These are phyloP conservation scores for Coleophoma crateriformis DNA, from an alignment of 2,329 filamentous ascomycete species.

Conservation along the genomic window DNA sequence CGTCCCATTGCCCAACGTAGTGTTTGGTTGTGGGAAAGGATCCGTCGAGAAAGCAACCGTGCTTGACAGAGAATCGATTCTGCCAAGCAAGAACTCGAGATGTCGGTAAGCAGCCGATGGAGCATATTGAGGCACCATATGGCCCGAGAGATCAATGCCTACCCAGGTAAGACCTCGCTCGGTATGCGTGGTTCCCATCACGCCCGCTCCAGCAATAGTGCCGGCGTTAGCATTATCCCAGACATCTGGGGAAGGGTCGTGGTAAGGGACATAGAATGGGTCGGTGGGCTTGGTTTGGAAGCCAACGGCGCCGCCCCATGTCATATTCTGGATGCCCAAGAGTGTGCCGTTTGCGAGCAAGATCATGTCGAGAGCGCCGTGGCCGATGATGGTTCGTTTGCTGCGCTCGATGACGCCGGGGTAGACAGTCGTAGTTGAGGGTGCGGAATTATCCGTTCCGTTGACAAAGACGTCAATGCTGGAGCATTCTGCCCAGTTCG, in stretches of 20 bases:
- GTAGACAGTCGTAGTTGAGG: slow-evolving; percentile 51
- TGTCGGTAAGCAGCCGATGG: slow-evolving; percentile 65
- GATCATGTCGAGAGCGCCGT: slow-evolving; percentile 57
- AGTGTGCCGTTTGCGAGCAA: slow-evolving; percentile 56
- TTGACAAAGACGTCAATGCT: slow-evolving; percentile 37
- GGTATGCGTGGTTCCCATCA: slow-evolving; percentile 64
- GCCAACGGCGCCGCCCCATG: slow-evolving; percentile 56
- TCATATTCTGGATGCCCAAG: slow-evolving; percentile 63
- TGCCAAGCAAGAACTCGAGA: slow-evolving; percentile 69
- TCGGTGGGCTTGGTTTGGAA: slow-evolving; percentile 41
- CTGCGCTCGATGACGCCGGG: slow-evolving; percentile 69
- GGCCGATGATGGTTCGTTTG: slow-evolving; percentile 67
- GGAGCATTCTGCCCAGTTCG: slow-evolving; percentile 51
- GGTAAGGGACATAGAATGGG: slow-evolving; percentile 37
- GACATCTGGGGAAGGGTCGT: slow-evolving; percentile 52
- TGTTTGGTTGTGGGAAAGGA: slow-evolving; percentile 7
- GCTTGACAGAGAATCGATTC: slow-evolving; percentile 50
- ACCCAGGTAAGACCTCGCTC: slow-evolving; percentile 74
- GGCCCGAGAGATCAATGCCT: slow-evolving; percentile 57
- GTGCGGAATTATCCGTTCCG: slow-evolving; percentile 45
- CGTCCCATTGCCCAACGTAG: slow-evolving; percentile 10
- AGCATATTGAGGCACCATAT: slow-evolving; percentile 61
- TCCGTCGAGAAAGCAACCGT: slow-evolving; percentile 31
- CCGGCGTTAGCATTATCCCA: background rate
- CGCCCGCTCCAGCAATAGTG: slow-evolving; percentile 62